These are phyloP conservation scores for Eragrostis tef DNA, from an alignment of 202 grass and related monocot species.

Conservation along the genomic window DNA sequence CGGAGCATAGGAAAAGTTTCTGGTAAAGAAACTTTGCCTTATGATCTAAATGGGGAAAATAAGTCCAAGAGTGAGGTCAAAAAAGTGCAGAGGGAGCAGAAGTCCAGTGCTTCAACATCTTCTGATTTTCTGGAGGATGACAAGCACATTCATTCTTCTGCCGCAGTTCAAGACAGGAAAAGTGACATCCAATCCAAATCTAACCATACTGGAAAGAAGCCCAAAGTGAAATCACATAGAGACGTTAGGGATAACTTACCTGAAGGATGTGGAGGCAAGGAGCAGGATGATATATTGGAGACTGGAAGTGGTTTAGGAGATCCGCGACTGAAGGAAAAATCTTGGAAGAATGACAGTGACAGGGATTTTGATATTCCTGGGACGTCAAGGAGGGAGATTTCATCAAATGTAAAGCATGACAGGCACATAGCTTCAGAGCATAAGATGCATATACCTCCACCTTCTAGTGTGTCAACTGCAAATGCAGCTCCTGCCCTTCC, in stretches of 20 bases:
- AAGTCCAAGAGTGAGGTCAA: slow-evolving; percentile 57
- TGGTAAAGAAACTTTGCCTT: slow-evolving; percentile 54
- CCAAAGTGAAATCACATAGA: slow-evolving; percentile 64
- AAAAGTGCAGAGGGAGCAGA: slow-evolving; percentile 67
- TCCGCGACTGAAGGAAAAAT: slow-evolving; percentile 53
- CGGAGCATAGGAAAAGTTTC: slow-evolving; percentile 53
- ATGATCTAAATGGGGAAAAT: slow-evolving; percentile 60
- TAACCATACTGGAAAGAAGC: slow-evolving; percentile 59
- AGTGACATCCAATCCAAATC: slow-evolving; percentile 58
- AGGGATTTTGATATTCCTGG: slow-evolving; percentile 56
- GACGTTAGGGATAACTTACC: slow-evolving; percentile 50
- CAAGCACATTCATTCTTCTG: slow-evolving; percentile 48
- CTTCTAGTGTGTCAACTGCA: slow-evolving; percentile 52
- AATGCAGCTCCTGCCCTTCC: slow-evolving; percentile 51
- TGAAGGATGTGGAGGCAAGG: slow-evolving; percentile 47
- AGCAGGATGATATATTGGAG: slow-evolving; percentile 55
- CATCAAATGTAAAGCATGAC: slow-evolving; percentile 56
- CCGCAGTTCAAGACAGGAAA: slow-evolving; percentile 61
- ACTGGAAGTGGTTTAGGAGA: slow-evolving; percentile 54
- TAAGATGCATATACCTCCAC: slow-evolving; percentile 61
- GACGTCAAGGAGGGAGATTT: slow-evolving; percentile 56
- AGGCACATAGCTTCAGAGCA: slow-evolving; percentile 46
- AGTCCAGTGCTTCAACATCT: slow-evolving; percentile 53
- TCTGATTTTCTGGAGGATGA: slow-evolving; percentile 59
- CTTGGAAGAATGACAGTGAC: slow-evolving; percentile 55